Evolutionary conservation across 805 yeast genomes (phyloP).

Genomic region (Suhomyces sp.): DNA sequence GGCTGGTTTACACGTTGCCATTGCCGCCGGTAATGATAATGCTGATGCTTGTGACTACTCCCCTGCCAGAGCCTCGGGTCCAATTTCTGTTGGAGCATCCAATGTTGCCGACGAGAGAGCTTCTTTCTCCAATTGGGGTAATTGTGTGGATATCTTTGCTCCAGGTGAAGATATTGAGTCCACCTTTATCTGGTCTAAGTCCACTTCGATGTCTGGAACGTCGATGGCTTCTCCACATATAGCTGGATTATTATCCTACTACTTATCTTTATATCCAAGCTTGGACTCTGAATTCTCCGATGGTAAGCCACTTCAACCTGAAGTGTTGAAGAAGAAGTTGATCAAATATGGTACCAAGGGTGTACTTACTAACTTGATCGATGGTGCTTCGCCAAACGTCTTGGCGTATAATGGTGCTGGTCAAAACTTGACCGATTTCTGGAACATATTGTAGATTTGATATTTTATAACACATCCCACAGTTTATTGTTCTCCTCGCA

Average conservation of each 20-base stretch:
- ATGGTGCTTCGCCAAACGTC: conserved; percentile 67
- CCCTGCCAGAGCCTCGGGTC: conserved; percentile 82
- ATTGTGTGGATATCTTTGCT: conserved; percentile 94
- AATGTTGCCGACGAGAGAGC: conserved; percentile 89
- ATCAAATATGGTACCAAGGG: conserved; percentile 66
- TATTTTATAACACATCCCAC: too few species aligned
- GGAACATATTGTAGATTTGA: too few species aligned
- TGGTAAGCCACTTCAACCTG: conserved; percentile 60
- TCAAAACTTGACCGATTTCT: conserved; percentile 63
- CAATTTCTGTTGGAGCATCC: conserved; percentile 95
- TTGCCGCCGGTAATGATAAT: conserved; percentile 95
- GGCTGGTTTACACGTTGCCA: conserved; percentile 89
- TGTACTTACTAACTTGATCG: conserved; percentile 60
- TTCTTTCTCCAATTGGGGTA: conserved; percentile 91
- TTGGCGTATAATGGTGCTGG: conserved; percentile 85
- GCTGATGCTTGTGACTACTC: conserved; percentile 91
- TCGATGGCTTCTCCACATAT: conserved; percentile 99
- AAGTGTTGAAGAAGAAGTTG: conserved; percentile 72
- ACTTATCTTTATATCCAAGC: conserved; percentile 80
- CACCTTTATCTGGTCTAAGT: conserved; percentile 75
- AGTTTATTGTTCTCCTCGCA: too few species aligned
- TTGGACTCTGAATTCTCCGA: conserved; percentile 60
- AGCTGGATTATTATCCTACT: conserved; percentile 88
- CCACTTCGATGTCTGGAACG: conserved; percentile 88
- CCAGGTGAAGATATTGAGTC: conserved; percentile 92